These are phyloP conservation scores for Entoloma clypeatum DNA, from an alignment of 1,284 basidiomycete genomes.

Conservation along the genomic window DNA sequence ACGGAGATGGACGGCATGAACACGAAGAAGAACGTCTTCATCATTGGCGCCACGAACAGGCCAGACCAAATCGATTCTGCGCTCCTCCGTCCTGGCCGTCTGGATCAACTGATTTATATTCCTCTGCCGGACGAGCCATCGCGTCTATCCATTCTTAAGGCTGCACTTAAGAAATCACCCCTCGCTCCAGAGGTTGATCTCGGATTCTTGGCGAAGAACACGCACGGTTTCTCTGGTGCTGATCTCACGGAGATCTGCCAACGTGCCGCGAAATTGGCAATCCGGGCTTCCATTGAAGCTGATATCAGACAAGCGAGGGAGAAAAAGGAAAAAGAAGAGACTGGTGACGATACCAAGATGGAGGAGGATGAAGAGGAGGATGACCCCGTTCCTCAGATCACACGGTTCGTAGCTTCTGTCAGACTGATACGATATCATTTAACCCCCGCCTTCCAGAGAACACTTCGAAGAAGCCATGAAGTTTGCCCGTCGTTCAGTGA, in stretches of 20 bases:
- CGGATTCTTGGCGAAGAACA: conserved; percentile 85
- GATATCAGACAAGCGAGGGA: conserved; percentile 85
- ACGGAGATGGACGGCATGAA: conserved; percentile 99
- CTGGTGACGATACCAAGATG: conserved; percentile 72
- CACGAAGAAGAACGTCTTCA: conserved; percentile 99
- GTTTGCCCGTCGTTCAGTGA: conserved; percentile 88
- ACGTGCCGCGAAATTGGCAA: conserved; percentile 94
- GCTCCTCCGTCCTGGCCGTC: conserved; percentile 95
- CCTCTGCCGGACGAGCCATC: conserved; percentile 92
- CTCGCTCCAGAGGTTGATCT: conserved; percentile 86
- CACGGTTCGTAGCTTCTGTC: conserved; percentile 46
- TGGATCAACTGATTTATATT: conserved; percentile 94
- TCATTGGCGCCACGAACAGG: conserved; percentile 97
- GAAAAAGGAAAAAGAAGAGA: conserved; percentile 78
- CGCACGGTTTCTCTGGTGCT: conserved; percentile 98
- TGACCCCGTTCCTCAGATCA: conserved; percentile 97
- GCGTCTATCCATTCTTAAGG: conserved; percentile 88
- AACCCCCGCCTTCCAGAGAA: conserved; percentile 45
- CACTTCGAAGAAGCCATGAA: conserved; percentile 99
- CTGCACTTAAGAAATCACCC: conserved; percentile 91
- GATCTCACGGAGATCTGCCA: conserved; percentile 99
- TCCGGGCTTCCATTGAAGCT: conserved; percentile 91
- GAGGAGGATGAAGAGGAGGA: conserved; percentile 68
- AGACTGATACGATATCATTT: neutral
- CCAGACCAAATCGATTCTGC: conserved; percentile 99